phyloP scores from a whole-genome alignment of 2,329 filamentous ascomycete genomes.

The Calonectria fujianensis region DNA sequence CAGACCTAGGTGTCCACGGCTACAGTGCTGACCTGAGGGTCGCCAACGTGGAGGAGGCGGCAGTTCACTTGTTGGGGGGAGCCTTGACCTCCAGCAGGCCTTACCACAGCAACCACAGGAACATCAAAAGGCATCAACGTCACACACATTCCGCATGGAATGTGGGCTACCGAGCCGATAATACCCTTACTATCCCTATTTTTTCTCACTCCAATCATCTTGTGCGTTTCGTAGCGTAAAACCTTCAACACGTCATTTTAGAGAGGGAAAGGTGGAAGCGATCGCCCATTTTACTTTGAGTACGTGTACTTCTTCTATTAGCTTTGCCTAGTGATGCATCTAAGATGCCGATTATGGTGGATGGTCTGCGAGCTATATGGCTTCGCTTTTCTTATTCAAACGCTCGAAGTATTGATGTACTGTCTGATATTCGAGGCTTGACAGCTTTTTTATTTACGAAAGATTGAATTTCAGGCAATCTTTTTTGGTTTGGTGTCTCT shows the following conservation, averaged over 20 bases:
- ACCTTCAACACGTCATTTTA: background rate
- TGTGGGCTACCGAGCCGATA: slow-evolving; percentile 1
- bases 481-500: background rate
- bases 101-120: background rate
- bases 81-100: background rate
- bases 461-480: too few relatives aligned
- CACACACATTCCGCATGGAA: background rate
- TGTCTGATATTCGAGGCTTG: background rate
- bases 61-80: background rate
- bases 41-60: background rate
- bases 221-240: background rate
- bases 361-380: background rate
- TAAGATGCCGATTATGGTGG: background rate
- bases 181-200: background rate
- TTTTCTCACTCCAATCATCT: background rate
- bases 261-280: background rate
- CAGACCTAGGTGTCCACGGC: background rate
- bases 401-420: background rate
- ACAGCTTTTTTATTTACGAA: background rate
- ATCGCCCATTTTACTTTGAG: background rate
- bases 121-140: background rate
- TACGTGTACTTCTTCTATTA: background rate
- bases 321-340: background rate
- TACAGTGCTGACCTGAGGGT: background rate
- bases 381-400: background rate